phyloP scores from a whole-genome alignment of 129 eudicot species.

The Glebionis coronaria region DNA sequence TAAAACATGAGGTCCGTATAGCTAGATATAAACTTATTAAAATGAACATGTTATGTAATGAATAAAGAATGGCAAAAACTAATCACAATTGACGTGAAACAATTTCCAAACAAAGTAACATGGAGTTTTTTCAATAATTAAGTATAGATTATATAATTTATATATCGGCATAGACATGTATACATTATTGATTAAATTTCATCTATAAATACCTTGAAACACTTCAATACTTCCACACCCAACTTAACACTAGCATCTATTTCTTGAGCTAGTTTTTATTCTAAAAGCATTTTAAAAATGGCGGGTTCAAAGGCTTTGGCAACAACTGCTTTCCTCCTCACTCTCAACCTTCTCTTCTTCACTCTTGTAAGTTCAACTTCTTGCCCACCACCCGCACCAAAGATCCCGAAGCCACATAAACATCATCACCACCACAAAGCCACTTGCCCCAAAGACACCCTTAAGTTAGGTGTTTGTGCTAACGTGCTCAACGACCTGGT shows the following conservation, averaged over 20 bases:
- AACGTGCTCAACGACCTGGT: slow-evolving; percentile 2
- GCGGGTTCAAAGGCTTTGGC: slow-evolving; percentile 7
- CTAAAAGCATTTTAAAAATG: not conserved
- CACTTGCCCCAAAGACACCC: slow-evolving; percentile 16
- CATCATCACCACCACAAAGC: slow-evolving; percentile 16
- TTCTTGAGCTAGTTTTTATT: not conserved
- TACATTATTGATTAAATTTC: not conserved
- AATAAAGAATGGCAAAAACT: too few species aligned
- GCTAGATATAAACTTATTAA: too few species aligned
- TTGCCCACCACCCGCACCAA: slow-evolving; percentile 17
- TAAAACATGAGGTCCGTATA: too few species aligned
- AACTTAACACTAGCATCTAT: not conserved
- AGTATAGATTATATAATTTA: too few species aligned
- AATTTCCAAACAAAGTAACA: too few species aligned
- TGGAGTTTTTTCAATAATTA: too few species aligned
- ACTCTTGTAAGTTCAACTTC: slow-evolving; percentile 14
- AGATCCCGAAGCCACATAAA: not conserved
- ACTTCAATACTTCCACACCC: slow-evolving; percentile 2
- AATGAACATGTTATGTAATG: too few species aligned
- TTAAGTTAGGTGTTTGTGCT: slow-evolving; percentile 17
- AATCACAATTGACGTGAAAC: too few species aligned
- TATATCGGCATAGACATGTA: not conserved
- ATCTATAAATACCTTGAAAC: slow-evolving; percentile 4
- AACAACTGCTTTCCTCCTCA: slow-evolving; percentile 14
- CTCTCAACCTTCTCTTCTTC: slow-evolving; percentile 11